A percentile compares a stretch with the other conserved stretches of the same genome.
phyloP scores from a whole-genome alignment of 768 basidiomycete genomes.

The Asterophora parasitica region DNA sequence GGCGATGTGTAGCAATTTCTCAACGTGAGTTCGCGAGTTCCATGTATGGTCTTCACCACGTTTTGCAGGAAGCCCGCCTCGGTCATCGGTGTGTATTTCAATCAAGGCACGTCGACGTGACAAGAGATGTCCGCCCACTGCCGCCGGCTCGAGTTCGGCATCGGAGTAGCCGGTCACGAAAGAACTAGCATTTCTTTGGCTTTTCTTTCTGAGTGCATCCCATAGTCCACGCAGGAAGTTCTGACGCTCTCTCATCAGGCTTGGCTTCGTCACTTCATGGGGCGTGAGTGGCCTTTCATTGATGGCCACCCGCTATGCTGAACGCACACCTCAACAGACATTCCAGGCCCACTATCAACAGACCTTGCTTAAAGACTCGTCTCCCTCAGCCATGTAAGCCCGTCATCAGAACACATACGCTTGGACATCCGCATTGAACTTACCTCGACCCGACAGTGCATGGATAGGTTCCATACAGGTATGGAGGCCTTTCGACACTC shows the following conservation, averaged over 20 bases:
- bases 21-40: slow-evolving; percentile 33
- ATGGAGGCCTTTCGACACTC: background rate
- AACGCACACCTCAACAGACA: slow-evolving; percentile 34
- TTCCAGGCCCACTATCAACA: slow-evolving; percentile 73
- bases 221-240: too few species aligned
- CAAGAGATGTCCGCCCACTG: too few species aligned
- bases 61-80: too few species aligned
- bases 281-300: slow-evolving; percentile 42
- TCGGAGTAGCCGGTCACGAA: too few species aligned
- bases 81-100: background rate
- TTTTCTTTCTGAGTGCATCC: too few species aligned
- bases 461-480: slow-evolving; percentile 83
- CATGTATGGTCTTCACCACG: too few species aligned
- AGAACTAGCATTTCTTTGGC: too few species aligned
- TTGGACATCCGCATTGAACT: background rate
- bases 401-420: background rate
- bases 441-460: slow-evolving; percentile 39
- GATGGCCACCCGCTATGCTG: background rate
- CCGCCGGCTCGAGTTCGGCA: too few species aligned
- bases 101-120: slow-evolving; percentile 7
- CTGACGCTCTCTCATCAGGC: slow-evolving; percentile 19
- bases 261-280: slow-evolving; percentile 74
- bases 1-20: slow-evolving; percentile 43
- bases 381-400: slow-evolving; percentile 62
- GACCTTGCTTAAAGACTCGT: slow-evolving; percentile 40